These are phyloP conservation scores for Vitis vinifera DNA, from an alignment of 164 flowering plant genomes.

Conservation along the genomic window ASM3070453v1 NC_081812.1:18838001-18838500, in stretches of 20 bases:
- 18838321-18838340: conserved; percentile 51
- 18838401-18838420: conserved; percentile 55
- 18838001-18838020: no score
- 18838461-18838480: background rate
- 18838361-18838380: conserved; percentile 48
- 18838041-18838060: no score
- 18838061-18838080: no score
- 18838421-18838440: conserved; percentile 48
- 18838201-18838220: no score
- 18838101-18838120: no score
- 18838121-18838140: no score
- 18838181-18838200: no score
- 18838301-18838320: conserved; percentile 40
- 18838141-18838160: no score
- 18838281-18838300: conserved; percentile 54
- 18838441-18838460: conserved; percentile 43
- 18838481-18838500: background rate
- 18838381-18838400: conserved; percentile 53
- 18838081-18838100: no score
- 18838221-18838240: background rate
- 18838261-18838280: conserved; percentile 13
- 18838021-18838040: no score
- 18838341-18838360: conserved; percentile 58
- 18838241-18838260: background rate
- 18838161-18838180: no score